Base-by-base conservation (phyloP, 192 early-diverging fungal genomes). In the Dimargaris xerosporica region DNA sequence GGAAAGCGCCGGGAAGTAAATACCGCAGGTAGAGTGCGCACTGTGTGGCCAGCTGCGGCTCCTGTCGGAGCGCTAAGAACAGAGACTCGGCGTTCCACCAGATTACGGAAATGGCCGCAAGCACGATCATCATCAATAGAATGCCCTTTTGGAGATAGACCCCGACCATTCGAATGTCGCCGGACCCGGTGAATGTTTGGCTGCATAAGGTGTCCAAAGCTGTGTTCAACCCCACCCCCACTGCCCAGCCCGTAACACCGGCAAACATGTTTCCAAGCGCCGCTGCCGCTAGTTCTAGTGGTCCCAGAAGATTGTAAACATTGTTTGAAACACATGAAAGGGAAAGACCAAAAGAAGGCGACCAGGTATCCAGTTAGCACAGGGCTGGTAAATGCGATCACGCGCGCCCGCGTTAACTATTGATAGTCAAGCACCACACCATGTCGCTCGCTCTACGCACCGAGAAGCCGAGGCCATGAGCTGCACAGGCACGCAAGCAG, bases 1-100 rank as follows among this genome's bases (percentile, higher is more conserved):
- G 88, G 39, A 88, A 82, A 52, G 87, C 77, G n/a, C 89, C 89
- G 1, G 82, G 76, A 30, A 93, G 63, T 6, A 83, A 73, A 29
- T 77, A 80, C 15, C 74, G 64, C 39, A 87, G 66, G 73, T 85
- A 96, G 44, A 74, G 39, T 1, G 81, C 88, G 47, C 69, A 69
- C 44, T 69, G 69, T 1, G 68, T 5, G 0, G 91, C 82, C 15
- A 94, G 65, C 55, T 85, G 78, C 3, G 77, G 72, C 45, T 91
- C 79, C 77, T 96, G 94, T 23, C 82, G 81, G 21, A 87, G 61
- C 19, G 83, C 70, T n/a, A 86, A 48, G 62, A 96, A 73, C 41
- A 94, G 72, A 41, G 60, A 44, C 63, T 86, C 85, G 3, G 88
- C 81, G 58, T 79, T 75, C 78, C 76, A 85, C 69, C 86, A 89